phyloP scores from a whole-genome alignment of 441 rosid genomes.

The Lepidium campestre region DNA sequence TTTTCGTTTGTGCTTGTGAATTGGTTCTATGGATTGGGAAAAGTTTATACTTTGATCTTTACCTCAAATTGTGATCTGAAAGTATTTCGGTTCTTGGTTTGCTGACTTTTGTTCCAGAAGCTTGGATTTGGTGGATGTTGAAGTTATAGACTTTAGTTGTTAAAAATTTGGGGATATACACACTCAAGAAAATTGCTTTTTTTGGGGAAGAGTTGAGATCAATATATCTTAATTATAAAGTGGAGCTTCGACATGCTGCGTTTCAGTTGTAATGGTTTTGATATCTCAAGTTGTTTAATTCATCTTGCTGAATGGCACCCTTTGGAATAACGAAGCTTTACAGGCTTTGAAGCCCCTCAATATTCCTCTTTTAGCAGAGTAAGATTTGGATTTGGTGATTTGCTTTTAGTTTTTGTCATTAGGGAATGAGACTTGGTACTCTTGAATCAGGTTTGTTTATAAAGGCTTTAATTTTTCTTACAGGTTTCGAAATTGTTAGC shows the following conservation, averaged over 20 bases:
- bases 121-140: not conserved
- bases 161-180: not conserved
- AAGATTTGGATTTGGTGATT: not conserved
- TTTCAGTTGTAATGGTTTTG: constrained; percentile 4
- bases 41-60: not conserved
- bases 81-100: not conserved
- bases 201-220: not conserved
- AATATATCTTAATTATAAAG: not conserved
- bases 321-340: constrained; percentile 15
- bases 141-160: not conserved
- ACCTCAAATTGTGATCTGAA: not conserved
- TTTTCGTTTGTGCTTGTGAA: not conserved
- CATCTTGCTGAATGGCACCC: constrained; percentile 20
- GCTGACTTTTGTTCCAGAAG: not conserved
- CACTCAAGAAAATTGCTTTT: not conserved
- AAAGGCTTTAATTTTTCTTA: not conserved
- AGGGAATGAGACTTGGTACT: not conserved
- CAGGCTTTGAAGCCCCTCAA: constrained; percentile 11
- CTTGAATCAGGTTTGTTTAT: not conserved
- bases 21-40: not conserved
- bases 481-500: not conserved
- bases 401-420: not conserved
- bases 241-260: constrained; percentile 5
- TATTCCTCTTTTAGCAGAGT: not conserved
- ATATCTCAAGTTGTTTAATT: constrained; percentile 10